Percentiles rank a stretch among this genome's conserved stretches.
Conservation (phyloP, 768 basidiomycete species). For the Panaeolus cyanescens region DNA sequence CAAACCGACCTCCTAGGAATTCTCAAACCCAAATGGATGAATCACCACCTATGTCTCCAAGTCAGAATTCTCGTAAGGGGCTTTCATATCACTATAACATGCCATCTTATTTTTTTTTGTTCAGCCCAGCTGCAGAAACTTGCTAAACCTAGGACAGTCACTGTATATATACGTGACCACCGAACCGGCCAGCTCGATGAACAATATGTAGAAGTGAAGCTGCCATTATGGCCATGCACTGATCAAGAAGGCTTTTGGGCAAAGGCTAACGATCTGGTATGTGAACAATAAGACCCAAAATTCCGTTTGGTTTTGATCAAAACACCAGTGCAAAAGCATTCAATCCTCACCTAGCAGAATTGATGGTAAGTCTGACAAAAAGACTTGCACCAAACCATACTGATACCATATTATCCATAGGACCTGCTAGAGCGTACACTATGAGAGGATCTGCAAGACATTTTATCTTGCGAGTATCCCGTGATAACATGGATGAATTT, state of each 20-base stretch:
- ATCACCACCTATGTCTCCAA: background rate
- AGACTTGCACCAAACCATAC: background rate
- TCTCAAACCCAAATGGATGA: background rate
- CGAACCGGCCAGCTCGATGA: slow-evolving; percentile 55
- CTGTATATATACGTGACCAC: slow-evolving; percentile 65
- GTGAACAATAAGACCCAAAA: slow-evolving; percentile 12
- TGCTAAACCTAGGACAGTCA: slow-evolving; percentile 50
- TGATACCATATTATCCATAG: slow-evolving; percentile 29
- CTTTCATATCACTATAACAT: background rate
- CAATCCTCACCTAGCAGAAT: slow-evolving; percentile 67
- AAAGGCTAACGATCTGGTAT: slow-evolving; percentile 62
- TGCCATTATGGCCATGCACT: slow-evolving; percentile 53
- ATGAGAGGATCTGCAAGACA: slow-evolving; percentile 71
- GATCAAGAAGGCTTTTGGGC: slow-evolving; percentile 68
- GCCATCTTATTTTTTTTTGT: background rate
- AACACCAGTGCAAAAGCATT: slow-evolving; percentile 46
- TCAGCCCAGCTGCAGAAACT: background rate
- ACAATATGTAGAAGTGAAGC: slow-evolving; percentile 65
- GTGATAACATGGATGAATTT: slow-evolving; percentile 51
- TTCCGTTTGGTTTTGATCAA: background rate
- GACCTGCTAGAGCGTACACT: slow-evolving; percentile 69
- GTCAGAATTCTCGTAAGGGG: background rate
- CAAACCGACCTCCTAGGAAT: background rate
- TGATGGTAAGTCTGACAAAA: slow-evolving; percentile 55
- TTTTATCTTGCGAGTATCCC: slow-evolving; percentile 62